These are phyloP conservation scores for Penicillium turbatum DNA, from an alignment of 495 filamentous ascomycete genomes.

Conservation along the genomic window DNA sequence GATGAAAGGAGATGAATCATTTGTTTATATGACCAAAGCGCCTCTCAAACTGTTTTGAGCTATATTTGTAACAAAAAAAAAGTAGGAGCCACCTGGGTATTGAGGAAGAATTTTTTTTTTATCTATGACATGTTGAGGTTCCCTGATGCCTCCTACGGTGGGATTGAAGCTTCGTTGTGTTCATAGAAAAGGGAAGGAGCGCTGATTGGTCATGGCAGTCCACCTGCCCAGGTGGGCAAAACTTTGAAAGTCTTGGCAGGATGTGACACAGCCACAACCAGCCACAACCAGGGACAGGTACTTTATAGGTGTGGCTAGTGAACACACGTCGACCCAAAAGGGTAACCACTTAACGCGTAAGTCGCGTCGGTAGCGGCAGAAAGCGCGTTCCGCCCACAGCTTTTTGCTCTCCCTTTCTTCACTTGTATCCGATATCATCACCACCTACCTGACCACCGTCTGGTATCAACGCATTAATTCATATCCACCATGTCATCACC, in stretches of 20 bases:
- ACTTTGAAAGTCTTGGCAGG: too few relatives aligned
- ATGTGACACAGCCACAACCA: not conserved
- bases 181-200: not conserved
- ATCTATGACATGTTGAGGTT: not conserved
- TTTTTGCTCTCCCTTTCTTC: constrained; percentile 27
- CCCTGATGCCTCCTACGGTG: not conserved
- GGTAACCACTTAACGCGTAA: constrained; percentile 42
- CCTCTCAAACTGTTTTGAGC: not conserved
- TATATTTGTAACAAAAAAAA: not conserved
- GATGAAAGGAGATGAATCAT: not conserved
- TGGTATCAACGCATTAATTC: constrained; percentile 11
- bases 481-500: constrained; percentile 46
- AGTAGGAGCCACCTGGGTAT: not conserved
- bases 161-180: not conserved
- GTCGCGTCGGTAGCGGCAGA: constrained; percentile 22
- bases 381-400: constrained; percentile 26
- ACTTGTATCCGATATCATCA: constrained; percentile 4
- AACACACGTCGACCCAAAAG: constrained; percentile 25
- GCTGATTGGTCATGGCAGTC: constrained; percentile 2
- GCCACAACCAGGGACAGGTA: not conserved
- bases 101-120: too few relatives aligned
- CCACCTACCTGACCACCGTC: constrained; percentile 7
- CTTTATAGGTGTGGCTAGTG: not conserved
- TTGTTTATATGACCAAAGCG: not conserved
- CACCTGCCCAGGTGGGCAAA: too few relatives aligned